A percentile compares a stretch with the other conserved stretches of the same genome.
Evolutionary conservation across 768 basidiomycete genomes (phyloP).

Genomic region (Lentinula lateritia): DNA sequence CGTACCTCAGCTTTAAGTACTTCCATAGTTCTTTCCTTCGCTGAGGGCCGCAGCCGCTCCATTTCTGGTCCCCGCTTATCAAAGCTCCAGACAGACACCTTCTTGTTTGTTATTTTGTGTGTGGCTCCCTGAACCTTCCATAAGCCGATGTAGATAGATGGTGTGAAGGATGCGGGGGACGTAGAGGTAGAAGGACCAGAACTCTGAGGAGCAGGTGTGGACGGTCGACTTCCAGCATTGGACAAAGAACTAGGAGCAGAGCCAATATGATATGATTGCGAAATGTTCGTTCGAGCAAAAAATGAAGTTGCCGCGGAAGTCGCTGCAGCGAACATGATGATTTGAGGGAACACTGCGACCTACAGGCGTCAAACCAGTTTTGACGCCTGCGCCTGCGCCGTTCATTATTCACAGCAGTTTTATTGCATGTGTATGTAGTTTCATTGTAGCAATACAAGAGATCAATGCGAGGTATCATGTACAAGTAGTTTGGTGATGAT

Average conservation of each 20-base stretch:
- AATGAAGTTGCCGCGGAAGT: constrained; percentile 66
- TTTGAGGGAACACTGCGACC: background rate
- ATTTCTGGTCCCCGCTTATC: constrained; percentile 77
- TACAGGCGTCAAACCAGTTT: background rate
- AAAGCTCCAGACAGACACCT: constrained; percentile 88
- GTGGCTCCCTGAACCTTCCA: constrained; percentile 87
- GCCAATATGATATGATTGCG: constrained; percentile 72
- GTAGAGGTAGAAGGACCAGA: constrained; percentile 6
- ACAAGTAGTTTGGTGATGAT: background rate
- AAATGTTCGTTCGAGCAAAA: constrained; percentile 76
- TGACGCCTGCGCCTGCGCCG: background rate
- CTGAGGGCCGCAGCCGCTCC: constrained; percentile 59
- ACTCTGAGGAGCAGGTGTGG: constrained; percentile 37
- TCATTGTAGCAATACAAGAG: background rate
- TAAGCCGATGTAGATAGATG: constrained; percentile 67
- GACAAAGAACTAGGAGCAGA: constrained; percentile 19
- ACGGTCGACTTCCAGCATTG: constrained; percentile 34
- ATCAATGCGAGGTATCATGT: background rate
- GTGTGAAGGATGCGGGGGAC: constrained; percentile 28
- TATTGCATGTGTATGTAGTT: background rate
- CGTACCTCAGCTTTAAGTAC: constrained; percentile 87
- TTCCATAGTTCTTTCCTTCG: constrained; percentile 73
- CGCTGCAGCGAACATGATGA: constrained; percentile 27
- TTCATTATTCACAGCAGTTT: background rate
- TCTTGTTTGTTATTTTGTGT: constrained; percentile 87